These are phyloP conservation scores for Alternaria gansuensis DNA, from an alignment of 2,329 filamentous ascomycete genomes.

Conservation along the genomic window DNA sequence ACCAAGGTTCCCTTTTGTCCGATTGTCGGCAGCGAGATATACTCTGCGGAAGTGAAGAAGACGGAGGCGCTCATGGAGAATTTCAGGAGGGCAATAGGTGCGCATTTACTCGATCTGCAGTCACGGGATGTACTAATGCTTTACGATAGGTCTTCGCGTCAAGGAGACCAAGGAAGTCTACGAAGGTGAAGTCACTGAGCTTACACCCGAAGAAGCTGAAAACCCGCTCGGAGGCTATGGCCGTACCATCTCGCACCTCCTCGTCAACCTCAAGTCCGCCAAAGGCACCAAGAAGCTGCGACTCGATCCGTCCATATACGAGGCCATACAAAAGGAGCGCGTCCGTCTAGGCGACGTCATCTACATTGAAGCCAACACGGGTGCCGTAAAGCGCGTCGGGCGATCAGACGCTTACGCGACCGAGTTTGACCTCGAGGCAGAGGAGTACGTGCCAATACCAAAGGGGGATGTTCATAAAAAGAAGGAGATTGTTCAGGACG, in stretches of 20 bases:
- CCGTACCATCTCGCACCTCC: slow-evolving; percentile 93
- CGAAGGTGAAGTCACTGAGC: slow-evolving; percentile 96
- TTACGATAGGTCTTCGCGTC: slow-evolving; percentile 74
- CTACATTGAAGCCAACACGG: slow-evolving; percentile 99
- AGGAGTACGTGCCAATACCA: slow-evolving; percentile 98
- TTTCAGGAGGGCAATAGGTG: slow-evolving; percentile 93
- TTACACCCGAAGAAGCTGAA: slow-evolving; percentile 97
- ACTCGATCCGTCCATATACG: slow-evolving; percentile 97
- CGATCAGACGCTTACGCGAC: slow-evolving; percentile 96
- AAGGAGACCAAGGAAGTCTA: slow-evolving; percentile 99
- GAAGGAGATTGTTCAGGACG: slow-evolving; percentile 99
- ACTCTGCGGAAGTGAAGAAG: slow-evolving; percentile 98
- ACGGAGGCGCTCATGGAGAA: slow-evolving; percentile 99
- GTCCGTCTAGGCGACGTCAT: slow-evolving; percentile 97
- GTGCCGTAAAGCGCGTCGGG: slow-evolving; percentile 95
- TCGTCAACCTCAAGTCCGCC: slow-evolving; percentile 93
- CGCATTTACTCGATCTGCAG: slow-evolving; percentile 10
- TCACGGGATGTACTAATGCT: slow-evolving; percentile 13
- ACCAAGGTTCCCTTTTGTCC: slow-evolving; percentile 99
- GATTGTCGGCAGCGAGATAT: slow-evolving; percentile 97
- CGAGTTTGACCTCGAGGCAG: slow-evolving; percentile 97
- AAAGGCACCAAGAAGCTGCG: slow-evolving; percentile 98
- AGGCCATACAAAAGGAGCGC: slow-evolving; percentile 97
- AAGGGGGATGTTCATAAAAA: slow-evolving; percentile 99
- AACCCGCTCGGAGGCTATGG: slow-evolving; percentile 97